phyloP scores from a whole-genome alignment of 192 early-diverging fungal species.

The Coemansia sp. region DNA sequence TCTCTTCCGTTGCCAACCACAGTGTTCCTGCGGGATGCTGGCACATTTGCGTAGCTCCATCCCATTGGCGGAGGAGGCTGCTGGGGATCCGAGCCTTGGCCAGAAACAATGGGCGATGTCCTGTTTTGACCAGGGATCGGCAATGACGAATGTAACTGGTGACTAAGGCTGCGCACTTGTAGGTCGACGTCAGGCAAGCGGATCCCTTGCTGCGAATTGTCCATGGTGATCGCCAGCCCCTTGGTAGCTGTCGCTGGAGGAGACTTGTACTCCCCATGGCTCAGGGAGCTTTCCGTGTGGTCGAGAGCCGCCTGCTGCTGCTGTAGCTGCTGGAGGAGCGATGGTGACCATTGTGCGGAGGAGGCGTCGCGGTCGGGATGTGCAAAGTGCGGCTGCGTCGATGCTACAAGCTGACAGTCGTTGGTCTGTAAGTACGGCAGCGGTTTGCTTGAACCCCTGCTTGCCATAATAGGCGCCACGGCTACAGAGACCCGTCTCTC shows the following conservation, averaged over 20 bases:
- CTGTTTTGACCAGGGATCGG: neutral
- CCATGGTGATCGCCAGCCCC: neutral
- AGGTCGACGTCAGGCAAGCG: neutral
- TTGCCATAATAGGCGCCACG: neutral
- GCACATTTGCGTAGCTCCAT: conserved; percentile 7
- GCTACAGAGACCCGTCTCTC: neutral
- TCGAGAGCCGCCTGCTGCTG: neutral
- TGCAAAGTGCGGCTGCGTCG: neutral
- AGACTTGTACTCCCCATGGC: neutral
- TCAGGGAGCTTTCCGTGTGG: neutral
- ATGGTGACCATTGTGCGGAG: neutral
- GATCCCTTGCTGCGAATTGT: neutral
- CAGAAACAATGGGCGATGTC: neutral
- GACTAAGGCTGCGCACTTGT: neutral
- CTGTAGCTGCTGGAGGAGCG: too few species aligned
- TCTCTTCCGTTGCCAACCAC: too few species aligned
- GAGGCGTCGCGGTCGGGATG: neutral
- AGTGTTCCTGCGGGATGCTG: conserved; percentile 13
- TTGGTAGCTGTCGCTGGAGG: neutral
- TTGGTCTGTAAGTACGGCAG: neutral
- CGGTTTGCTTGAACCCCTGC: neutral
- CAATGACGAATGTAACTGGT: neutral
- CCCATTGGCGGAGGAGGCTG: conserved; percentile 3
- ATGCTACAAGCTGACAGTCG: neutral
- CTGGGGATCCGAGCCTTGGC: neutral